phyloP scores from a whole-genome alignment of 495 filamentous ascomycete genomes.

The Penicillium goetzii region DNA sequence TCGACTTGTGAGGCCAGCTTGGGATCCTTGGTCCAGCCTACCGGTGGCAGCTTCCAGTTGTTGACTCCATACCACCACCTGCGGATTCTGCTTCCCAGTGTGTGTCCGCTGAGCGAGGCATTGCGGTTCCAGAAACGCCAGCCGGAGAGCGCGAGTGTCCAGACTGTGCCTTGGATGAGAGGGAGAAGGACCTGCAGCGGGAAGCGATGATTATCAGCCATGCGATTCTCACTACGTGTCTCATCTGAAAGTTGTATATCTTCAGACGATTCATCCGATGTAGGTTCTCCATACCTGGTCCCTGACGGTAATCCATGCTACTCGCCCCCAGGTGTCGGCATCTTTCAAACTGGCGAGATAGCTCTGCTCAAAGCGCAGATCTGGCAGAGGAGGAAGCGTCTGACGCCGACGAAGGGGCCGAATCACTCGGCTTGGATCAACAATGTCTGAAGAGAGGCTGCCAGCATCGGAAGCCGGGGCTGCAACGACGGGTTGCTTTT shows the following conservation, averaged over 20 bases:
- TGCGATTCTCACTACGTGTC: neutral
- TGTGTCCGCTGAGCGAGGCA: conserved; percentile 69
- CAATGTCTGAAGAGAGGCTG: conserved; percentile 50
- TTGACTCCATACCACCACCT: conserved; percentile 94
- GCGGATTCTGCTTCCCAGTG: conserved; percentile 69
- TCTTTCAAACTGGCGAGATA: conserved; percentile 83
- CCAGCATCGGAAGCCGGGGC: conserved; percentile 53
- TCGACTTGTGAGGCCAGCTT: conserved; percentile 46
- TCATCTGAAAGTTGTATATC: neutral
- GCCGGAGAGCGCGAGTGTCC: conserved; percentile 75
- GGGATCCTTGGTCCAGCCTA: conserved; percentile 29
- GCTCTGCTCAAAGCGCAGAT: conserved; percentile 96
- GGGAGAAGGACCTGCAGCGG: conserved; percentile 72
- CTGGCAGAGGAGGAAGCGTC: conserved; percentile 81
- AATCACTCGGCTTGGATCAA: conserved; percentile 58
- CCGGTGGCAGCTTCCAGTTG: conserved; percentile 70
- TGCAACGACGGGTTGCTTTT: conserved; percentile 51
- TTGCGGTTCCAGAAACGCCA: conserved; percentile 84
- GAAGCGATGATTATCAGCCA: conserved; percentile 12
- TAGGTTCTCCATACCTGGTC: conserved; percentile 70
- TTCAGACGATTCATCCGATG: conserved; percentile 2
- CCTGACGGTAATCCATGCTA: conserved; percentile 80
- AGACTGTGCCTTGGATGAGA: conserved; percentile 80
- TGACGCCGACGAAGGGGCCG: conserved; percentile 54
- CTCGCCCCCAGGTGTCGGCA: conserved; percentile 73